Conservation (phyloP, 78 protist species). For the Polysphondylium violaceum region DNA sequence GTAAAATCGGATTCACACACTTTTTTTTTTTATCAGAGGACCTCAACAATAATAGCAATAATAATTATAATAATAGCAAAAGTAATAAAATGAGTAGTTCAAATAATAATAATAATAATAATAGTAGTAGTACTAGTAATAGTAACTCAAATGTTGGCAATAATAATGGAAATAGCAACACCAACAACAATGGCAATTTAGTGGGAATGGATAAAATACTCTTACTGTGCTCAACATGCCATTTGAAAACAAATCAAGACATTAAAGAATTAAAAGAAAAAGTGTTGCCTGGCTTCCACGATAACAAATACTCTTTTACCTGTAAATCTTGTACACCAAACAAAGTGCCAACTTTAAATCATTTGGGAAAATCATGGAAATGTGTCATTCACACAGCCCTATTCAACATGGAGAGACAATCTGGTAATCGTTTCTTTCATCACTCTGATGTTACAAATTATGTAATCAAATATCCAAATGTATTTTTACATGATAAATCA, state of each 20-base stretch:
- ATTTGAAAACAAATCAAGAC: slow-evolving; percentile 32
- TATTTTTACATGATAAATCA: slow-evolving; percentile 68
- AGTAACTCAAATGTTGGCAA: background rate
- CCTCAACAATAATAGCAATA: no score
- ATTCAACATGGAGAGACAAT: slow-evolving; percentile 53
- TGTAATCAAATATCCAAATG: slow-evolving; percentile 67
- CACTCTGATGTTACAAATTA: slow-evolving; percentile 63
- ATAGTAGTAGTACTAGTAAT: no score
- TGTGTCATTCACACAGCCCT: slow-evolving; percentile 76
- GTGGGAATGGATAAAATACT: slow-evolving; percentile 8
- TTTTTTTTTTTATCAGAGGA: no score
- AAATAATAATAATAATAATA: no score
- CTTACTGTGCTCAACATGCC: slow-evolving; percentile 49
- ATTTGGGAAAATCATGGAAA: slow-evolving; percentile 72
- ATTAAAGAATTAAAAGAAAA: slow-evolving; percentile 55
- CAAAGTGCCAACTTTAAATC: slow-evolving; percentile 41
- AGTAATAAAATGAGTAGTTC: no score
- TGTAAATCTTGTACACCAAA: slow-evolving; percentile 34
- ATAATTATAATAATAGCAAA: no score
- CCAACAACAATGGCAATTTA: background rate
- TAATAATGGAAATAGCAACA: slow-evolving; percentile 1
- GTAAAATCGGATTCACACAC: no score
- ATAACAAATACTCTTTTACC: slow-evolving; percentile 58
- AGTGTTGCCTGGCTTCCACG: slow-evolving; percentile 72
- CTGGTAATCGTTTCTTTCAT: slow-evolving; percentile 49